Evolutionary conservation across 116 monocot species (phyloP), one percentile per base, ranked within the genome.

Genomic region (Iris pallida): DNA sequence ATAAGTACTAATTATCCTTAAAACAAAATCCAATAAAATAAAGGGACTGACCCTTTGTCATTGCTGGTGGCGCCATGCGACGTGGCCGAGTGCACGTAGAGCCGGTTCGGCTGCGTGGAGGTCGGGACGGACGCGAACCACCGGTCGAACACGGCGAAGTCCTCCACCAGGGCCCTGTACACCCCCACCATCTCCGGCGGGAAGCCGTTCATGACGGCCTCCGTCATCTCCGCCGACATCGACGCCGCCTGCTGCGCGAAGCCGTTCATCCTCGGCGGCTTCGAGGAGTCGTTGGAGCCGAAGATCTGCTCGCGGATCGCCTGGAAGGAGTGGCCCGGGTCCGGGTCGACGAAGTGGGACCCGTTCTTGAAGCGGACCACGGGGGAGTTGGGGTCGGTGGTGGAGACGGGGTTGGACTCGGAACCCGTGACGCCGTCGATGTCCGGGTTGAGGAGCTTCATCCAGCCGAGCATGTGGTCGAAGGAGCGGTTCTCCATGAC

Each of bases 21-120:
- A n/a, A n/a, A n/a, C n/a, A n/a, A n/a, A n/a, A n/a, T n/a, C n/a
- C n/a, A n/a, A n/a, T n/a, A n/a, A n/a, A n/a, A n/a, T n/a, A n/a
- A n/a, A n/a, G 2, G 30, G 30, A 30, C 67, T 5, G 78, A 68
- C 88, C 63, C 59, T 11, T 65, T 43, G 44, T 66, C 52, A 48
- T 94, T 94, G 75, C 81, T 78, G 68, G 76, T 79, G 53, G 90
- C 90, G 10, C 94, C 94, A 47, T 85, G 90, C 11, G 90, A 90
- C 12, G 94, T 94, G 16, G 76, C 90, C 12, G 90, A 94, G 67
- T 94, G 94, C 30, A 90, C 87, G 47, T 59, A 87, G 58, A 83
- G 47, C 15, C 87, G 71, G 61, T 87, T 87, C 13, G 87, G 87
- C 73, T 87, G 87, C n/a, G 87, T 87, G 43, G 87, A 87, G 42